These are phyloP conservation scores for Datisca glomerata DNA, from an alignment of 306 rosid genomes.

Conservation along the genomic window DNA sequence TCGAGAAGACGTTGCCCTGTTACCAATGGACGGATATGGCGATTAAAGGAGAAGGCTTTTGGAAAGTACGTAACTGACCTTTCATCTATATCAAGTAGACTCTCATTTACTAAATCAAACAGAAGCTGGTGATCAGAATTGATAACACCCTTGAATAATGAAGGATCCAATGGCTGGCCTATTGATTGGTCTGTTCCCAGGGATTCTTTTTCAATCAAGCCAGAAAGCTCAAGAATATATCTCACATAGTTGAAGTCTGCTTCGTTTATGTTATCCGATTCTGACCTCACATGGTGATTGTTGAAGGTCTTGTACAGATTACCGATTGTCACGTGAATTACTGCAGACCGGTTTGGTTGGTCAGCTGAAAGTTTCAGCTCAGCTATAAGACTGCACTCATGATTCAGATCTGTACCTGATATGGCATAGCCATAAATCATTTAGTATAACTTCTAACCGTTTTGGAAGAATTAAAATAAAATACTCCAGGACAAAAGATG, in stretches of 20 bases:
- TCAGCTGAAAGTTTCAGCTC: slow-evolving; percentile 1
- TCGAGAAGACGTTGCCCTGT: slow-evolving; percentile 43
- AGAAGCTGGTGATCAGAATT: slow-evolving; percentile 41
- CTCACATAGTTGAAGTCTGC: slow-evolving; percentile 43
- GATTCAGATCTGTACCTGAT: slow-evolving; percentile 17
- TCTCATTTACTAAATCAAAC: slow-evolving; percentile 54
- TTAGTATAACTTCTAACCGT: background rate
- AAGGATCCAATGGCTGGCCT: slow-evolving; percentile 43
- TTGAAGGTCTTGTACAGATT: slow-evolving; percentile 10
- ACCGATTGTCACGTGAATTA: slow-evolving; percentile 10
- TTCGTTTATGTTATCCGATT: slow-evolving; percentile 12
- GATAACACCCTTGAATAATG: slow-evolving; percentile 23
- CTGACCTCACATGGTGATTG: slow-evolving; percentile 8
- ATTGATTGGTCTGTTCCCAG: slow-evolving; percentile 26
- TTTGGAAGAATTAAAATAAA: background rate
- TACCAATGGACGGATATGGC: slow-evolving; percentile 32
- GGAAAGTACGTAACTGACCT: slow-evolving; percentile 53
- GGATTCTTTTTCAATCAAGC: slow-evolving; percentile 35
- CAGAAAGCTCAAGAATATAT: slow-evolving; percentile 45
- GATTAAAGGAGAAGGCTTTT: slow-evolving; percentile 31
- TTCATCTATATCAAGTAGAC: slow-evolving; percentile 37
- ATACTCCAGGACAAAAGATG: background rate
- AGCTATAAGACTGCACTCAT: slow-evolving; percentile 1
- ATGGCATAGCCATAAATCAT: slow-evolving; percentile 9
- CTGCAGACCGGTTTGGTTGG: background rate